phyloP scores from a whole-genome alignment of 2,329 filamentous ascomycete genomes.

The Tolypocladium paradoxum region DNA sequence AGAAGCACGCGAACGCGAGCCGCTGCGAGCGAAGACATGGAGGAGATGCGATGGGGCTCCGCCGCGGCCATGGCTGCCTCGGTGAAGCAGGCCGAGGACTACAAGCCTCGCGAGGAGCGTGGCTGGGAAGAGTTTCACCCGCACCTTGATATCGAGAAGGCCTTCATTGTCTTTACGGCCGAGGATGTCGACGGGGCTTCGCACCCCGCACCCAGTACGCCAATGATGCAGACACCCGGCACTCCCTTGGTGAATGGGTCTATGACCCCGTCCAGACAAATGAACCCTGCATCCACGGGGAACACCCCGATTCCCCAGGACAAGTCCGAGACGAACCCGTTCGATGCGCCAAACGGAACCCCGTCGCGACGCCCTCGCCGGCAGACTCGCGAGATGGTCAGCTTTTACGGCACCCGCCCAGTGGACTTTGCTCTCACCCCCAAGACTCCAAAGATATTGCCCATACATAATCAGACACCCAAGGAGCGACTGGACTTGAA shows the following conservation, averaged over 20 bases:
- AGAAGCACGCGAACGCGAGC: slow-evolving; percentile 43
- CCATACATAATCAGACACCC: slow-evolving; percentile 67
- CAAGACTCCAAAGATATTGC: slow-evolving; percentile 55
- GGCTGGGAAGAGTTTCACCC: slow-evolving; percentile 98
- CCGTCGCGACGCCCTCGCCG: slow-evolving; percentile 28
- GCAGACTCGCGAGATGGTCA: slow-evolving; percentile 38
- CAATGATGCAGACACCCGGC: slow-evolving; percentile 17
- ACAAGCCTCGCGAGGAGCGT: slow-evolving; percentile 92
- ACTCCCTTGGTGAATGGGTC: slow-evolving; percentile 25
- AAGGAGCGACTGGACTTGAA: slow-evolving; percentile 73
- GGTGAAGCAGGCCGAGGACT: slow-evolving; percentile 85
- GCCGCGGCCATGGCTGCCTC: slow-evolving; percentile 83
- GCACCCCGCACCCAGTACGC: slow-evolving; percentile 25
- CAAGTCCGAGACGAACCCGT: slow-evolving; percentile 17
- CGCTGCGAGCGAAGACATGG: slow-evolving; percentile 40
- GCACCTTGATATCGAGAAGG: slow-evolving; percentile 78
- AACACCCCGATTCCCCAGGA: slow-evolving; percentile 30
- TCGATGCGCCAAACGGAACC: slow-evolving; percentile 19
- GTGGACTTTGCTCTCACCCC: slow-evolving; percentile 33
- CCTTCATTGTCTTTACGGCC: slow-evolving; percentile 67
- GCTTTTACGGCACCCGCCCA: slow-evolving; percentile 41
- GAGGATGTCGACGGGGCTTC: slow-evolving; percentile 74
- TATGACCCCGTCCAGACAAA: slow-evolving; percentile 35
- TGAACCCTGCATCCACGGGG: slow-evolving; percentile 30
- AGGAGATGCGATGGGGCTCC: slow-evolving; percentile 66